phyloP scores from a whole-genome alignment of 1,284 basidiomycete species.

The Moesziomyces parantarcticus region DNA sequence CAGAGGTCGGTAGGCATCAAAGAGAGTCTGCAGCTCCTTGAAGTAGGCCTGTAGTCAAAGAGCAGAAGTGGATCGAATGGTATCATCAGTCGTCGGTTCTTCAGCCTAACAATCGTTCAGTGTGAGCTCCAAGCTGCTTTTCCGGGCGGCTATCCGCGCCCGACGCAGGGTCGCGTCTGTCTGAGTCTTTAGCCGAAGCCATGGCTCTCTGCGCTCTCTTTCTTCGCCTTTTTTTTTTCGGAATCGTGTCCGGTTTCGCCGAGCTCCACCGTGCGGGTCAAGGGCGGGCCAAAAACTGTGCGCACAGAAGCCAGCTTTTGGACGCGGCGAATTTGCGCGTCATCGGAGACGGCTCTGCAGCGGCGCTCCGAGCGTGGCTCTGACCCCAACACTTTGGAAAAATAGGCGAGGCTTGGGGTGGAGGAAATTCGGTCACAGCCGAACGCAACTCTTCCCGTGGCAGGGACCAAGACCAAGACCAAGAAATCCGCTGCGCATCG shows the following conservation, averaged over 20 bases:
- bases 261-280: not conserved
- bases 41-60: conserved; percentile 78
- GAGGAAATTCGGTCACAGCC: not conserved
- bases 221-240: not conserved
- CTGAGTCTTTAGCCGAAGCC: not conserved
- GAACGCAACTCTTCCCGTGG: not conserved
- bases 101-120: not conserved
- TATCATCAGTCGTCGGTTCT: conserved; percentile 14
- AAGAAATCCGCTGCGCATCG: conserved; percentile 2
- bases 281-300: not conserved
- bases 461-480: not conserved
- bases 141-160: not conserved
- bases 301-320: not conserved
- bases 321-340: not conserved
- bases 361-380: too few relatives aligned
- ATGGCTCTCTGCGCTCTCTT: not conserved
- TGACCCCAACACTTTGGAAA: not conserved
- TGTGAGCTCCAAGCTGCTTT: not conserved
- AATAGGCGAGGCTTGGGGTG: not conserved
- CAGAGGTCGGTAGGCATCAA: conserved; percentile 89
- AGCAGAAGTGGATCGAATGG: conserved; percentile 1
- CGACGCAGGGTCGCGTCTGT: not conserved
- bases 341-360: not conserved
- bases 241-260: not conserved
- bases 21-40: conserved; percentile 90